Conservation (phyloP, 306 rosid genomes). For the barrel medic (Medicago truncatula) region MtrunA17r5.0-ANR NC_053049.1:36897501-36898000, state of each 20-base stretch:
- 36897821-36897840: constrained; percentile 86
- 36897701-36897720: constrained; percentile 72
- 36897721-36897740: constrained; percentile 68
- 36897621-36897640: constrained; percentile 67
- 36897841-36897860: constrained; percentile 63
- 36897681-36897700: constrained; percentile 65
- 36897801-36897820: constrained; percentile 97
- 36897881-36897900: constrained; percentile 61
- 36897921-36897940: constrained; percentile 50
- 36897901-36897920: constrained; percentile 62
- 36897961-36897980: constrained; percentile 1
- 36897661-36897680: constrained; percentile 69
- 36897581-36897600: constrained; percentile 99
- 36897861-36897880: constrained; percentile 69
- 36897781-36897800: constrained; percentile 95
- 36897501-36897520: constrained; percentile 16
- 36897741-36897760: constrained; percentile 63
- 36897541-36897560: constrained; percentile 30
- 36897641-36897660: constrained; percentile 69
- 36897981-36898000: constrained; percentile 26
- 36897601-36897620: constrained; percentile 69
- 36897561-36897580: constrained; percentile 37
- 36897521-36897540: constrained; percentile 33
- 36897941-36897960: not conserved
- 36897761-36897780: constrained; percentile 88